Evolutionary conservation across 148 eudicot species (phyloP).

Genomic region (Fagopyrum tataricum): DNA sequence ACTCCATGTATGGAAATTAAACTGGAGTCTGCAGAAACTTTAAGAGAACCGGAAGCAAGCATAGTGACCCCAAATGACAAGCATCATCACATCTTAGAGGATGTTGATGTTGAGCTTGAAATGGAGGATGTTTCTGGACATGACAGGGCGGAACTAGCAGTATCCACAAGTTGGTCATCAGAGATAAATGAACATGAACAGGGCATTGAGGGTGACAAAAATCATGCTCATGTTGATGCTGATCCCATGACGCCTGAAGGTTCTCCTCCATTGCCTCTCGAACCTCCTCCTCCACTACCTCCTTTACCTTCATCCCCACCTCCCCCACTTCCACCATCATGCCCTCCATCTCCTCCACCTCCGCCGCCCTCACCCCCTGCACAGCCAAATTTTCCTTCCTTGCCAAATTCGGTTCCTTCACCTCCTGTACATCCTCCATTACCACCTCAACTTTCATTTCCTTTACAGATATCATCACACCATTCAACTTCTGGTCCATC

Average conservation of each 20-base stretch:
- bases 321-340: conserved; percentile 43
- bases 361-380: conserved; percentile 34
- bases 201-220: conserved; percentile 25
- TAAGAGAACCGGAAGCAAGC: conserved; percentile 29
- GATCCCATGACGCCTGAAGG: conserved; percentile 42
- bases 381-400: conserved; percentile 24
- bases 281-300: conserved; percentile 75
- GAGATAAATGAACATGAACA: conserved; percentile 24
- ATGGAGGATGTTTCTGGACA: conserved; percentile 89
- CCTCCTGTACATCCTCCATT: conserved; percentile 17
- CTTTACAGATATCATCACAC: conserved; percentile 23
- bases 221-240: conserved; percentile 19
- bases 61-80: conserved; percentile 56
- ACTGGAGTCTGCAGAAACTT: conserved; percentile 27
- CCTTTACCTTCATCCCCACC: conserved; percentile 81
- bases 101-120: conserved; percentile 96
- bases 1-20: background rate
- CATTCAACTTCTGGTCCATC: too few relatives aligned
- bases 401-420: conserved; percentile 24
- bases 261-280: conserved; percentile 72
- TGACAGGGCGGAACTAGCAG: conserved; percentile 45
- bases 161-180: conserved; percentile 20
- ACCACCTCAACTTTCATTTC: conserved; percentile 18
- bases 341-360: conserved; percentile 36
- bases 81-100: conserved; percentile 77